A percentile compares a stretch with the other conserved stretches of the same genome.
phyloP scores from a whole-genome alignment of 257 asterid species.

The Linderniella brevidens region DNA sequence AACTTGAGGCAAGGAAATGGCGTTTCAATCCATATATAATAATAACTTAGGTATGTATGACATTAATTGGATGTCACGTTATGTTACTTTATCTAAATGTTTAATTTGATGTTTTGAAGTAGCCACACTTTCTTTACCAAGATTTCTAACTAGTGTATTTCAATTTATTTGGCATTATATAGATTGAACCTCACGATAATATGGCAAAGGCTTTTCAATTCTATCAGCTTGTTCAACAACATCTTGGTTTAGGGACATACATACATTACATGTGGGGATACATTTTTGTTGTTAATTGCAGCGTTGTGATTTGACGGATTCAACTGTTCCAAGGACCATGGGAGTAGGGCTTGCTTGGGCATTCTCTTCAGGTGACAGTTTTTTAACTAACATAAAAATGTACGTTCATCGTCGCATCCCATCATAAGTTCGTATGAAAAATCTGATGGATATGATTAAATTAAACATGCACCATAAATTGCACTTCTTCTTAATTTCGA shows the following conservation, averaged over 20 bases:
- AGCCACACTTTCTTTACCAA: too few relatives aligned
- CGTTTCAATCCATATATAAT: slow-evolving; percentile 39
- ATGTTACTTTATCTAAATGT: not conserved
- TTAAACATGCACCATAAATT: too few relatives aligned
- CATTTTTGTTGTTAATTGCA: slow-evolving; percentile 64
- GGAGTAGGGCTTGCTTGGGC: slow-evolving; percentile 82
- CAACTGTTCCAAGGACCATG: slow-evolving; percentile 76
- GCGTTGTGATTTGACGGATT: slow-evolving; percentile 83
- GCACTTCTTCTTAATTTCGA: too few relatives aligned
- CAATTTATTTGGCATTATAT: slow-evolving; percentile 12
- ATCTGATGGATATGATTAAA: too few relatives aligned
- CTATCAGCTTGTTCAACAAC: slow-evolving; percentile 57
- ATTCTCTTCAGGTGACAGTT: too few relatives aligned
- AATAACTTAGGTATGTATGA: slow-evolving; percentile 34
- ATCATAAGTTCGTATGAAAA: too few relatives aligned
- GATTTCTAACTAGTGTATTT: not conserved
- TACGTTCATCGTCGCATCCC: too few relatives aligned
- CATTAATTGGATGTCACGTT: not conserved
- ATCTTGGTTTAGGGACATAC: slow-evolving; percentile 53
- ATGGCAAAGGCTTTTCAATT: slow-evolving; percentile 69
- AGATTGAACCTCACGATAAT: slow-evolving; percentile 87
- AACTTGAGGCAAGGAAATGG: slow-evolving; percentile 53
- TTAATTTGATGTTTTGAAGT: too few relatives aligned
- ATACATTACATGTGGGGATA: slow-evolving; percentile 83
- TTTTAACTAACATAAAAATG: too few relatives aligned